Evolutionary conservation across 345 rosid genomes (phyloP), one percentile per base, ranked within the genome.

Genomic region (Citrus sp.): DNA sequence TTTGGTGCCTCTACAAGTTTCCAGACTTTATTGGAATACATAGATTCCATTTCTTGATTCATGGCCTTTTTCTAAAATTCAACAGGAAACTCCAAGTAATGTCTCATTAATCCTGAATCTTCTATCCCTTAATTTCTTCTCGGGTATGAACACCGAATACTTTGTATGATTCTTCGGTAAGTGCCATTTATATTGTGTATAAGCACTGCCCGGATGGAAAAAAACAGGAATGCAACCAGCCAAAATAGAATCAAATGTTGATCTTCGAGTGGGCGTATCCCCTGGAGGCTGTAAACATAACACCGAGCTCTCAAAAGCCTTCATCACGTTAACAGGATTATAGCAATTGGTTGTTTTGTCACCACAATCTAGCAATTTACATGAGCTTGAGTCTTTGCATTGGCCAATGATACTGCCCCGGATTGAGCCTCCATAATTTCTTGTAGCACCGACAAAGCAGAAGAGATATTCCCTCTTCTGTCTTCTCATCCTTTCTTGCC

Each of bases 391-490:
- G 6, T 56, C 56, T 12, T 37, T 18, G 64, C 86, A 83, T 37
- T 80, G 86, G n/a, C 38, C 19, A 28, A 83, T 77, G 3, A 80
- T 64, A 37, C 9, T 49, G 1, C 19, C 61, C 13, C 86, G 60
- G 21, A 69, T 22, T 0, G 27, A 79, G n/a, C 81, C 54, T 14
- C 42, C 42, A 0, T 42, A 2, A 2, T 73, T 77, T 55, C 91
- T 77, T 71, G 84, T 78, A 4, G 72, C 91, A 13, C 89, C 89
- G 3, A 74, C 87, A 40, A 88, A 86, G 1, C 88, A 81, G 73
- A 80, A 88, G 63, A 88, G 69, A 67, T 77, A 75, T 1, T 60
- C 67, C 35, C 89, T 66, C 69, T 73, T 85, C 40, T 67, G 80
- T 18, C 32, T 59, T 55, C 73, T 80, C 40, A 88, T 68, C 18